Percentiles rank a stretch among this genome's conserved stretches.
These are phyloP conservation scores for Hyaloscypha finlandica DNA, from an alignment of 495 filamentous ascomycete genomes.

Conservation along the genomic window DNA sequence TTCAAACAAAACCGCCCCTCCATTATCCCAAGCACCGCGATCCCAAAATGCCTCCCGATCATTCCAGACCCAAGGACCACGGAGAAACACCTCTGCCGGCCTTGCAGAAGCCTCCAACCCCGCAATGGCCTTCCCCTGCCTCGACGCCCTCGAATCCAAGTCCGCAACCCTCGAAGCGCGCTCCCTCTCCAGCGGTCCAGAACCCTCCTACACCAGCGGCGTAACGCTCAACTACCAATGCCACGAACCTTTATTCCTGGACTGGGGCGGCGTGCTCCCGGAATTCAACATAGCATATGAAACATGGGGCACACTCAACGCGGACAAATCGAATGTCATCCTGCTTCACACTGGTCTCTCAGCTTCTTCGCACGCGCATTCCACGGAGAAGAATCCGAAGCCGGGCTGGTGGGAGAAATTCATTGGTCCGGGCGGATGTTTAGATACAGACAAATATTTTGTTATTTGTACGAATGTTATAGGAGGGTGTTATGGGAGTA, in stretches of 20 bases:
- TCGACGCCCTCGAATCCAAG: conserved; percentile 85
- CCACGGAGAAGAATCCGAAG: conserved; percentile 79
- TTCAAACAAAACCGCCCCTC: conserved; percentile 5
- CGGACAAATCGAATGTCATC: conserved; percentile 83
- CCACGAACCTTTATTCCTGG: conserved; percentile 73
- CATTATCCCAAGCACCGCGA: conserved; percentile 4
- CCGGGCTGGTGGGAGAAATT: conserved; percentile 99
- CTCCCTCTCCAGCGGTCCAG: conserved; percentile 76
- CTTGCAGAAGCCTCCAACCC: conserved; percentile 69
- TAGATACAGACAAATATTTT: conserved; percentile 91
- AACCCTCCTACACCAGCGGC: conserved; percentile 92
- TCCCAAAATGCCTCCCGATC: conserved; percentile 9
- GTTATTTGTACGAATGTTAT: conserved; percentile 97
- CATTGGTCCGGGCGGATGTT: conserved; percentile 81
- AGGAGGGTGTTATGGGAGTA: conserved; percentile 95
- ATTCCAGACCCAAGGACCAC: not conserved
- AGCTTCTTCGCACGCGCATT: conserved; percentile 93
- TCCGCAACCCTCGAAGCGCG: conserved; percentile 75
- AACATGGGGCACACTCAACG: conserved; percentile 85
- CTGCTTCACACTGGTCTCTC: conserved; percentile 93
- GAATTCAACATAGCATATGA: conserved; percentile 92
- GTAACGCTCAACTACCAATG: conserved; percentile 75
- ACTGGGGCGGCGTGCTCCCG: conserved; percentile 88
- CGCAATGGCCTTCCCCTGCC: conserved; percentile 90
- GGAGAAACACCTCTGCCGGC: not conserved